A percentile compares a stretch with the other conserved stretches of the same genome.
Evolutionary conservation across 176 grass and related monocot genomes (phyloP).

Genomic region (Oryza officinalis): DNA sequence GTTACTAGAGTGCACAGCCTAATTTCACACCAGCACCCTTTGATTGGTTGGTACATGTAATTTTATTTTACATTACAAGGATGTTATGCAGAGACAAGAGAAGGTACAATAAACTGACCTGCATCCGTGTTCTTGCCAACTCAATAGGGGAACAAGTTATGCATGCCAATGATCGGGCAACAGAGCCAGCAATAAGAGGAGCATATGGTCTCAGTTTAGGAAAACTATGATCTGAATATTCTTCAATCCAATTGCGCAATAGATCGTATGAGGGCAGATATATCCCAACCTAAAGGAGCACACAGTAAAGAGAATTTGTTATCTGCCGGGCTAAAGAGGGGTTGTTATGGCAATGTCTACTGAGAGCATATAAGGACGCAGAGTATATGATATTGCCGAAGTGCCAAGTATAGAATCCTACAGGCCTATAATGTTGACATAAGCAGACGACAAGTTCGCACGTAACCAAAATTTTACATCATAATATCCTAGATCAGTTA

Average conservation of each 20-base stretch:
- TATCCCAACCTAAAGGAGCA: conserved; percentile 68
- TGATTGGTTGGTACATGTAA: background rate
- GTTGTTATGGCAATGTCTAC: background rate
- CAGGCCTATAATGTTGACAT: background rate
- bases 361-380: background rate
- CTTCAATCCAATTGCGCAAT: conserved; percentile 86
- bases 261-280: conserved; percentile 86
- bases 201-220: conserved; percentile 72
- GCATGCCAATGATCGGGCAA: conserved; percentile 76
- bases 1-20: background rate
- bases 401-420: background rate
- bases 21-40: background rate
- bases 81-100: background rate
- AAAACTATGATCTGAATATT: conserved; percentile 52
- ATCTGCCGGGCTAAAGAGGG: background rate
- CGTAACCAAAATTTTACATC: background rate
- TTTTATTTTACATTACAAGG: background rate
- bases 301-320: background rate
- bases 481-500: background rate
- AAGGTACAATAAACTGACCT: conserved; percentile 48
- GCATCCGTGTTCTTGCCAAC: conserved; percentile 90
- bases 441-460: conserved; percentile 5
- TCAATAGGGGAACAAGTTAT: conserved; percentile 89
- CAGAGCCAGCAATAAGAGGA: conserved; percentile 74
- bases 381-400: background rate